Percentiles rank a stretch among this genome's conserved stretches.
Conservation (phyloP, 2,329 filamentous ascomycete genomes). For the Dryadomyces quercus-mongolicae region DNA sequence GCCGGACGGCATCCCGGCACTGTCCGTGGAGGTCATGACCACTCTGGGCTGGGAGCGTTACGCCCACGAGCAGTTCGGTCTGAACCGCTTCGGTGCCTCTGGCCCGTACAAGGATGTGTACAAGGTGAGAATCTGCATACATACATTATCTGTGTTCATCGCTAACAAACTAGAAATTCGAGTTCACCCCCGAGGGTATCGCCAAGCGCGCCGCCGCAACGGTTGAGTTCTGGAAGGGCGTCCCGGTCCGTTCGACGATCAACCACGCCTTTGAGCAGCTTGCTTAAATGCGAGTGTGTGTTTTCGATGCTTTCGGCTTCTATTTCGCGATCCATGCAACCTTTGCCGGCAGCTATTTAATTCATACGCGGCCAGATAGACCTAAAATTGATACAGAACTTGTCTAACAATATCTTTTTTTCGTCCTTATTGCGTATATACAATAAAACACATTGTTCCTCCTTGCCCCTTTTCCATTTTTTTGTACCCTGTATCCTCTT, state of each 20-base stretch:
- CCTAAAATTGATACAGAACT: not conserved
- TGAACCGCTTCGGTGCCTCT: conserved; percentile 97
- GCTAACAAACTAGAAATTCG: conserved; percentile 66
- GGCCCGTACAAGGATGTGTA: conserved; percentile 98
- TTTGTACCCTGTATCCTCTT: not conserved
- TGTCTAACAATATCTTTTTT: not conserved
- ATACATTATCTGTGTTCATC: conserved; percentile 4
- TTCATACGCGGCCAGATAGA: not conserved
- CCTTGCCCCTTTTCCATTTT: not conserved
- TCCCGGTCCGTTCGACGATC: conserved; percentile 78
- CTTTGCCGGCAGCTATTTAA: not conserved
- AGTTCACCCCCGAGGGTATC: conserved; percentile 96
- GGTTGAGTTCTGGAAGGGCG: conserved; percentile 94
- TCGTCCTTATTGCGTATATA: not conserved
- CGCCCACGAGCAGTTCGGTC: conserved; percentile 97
- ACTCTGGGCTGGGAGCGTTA: conserved; percentile 99
- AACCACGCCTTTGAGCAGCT: conserved; percentile 98
- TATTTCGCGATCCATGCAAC: not conserved
- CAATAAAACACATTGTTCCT: not conserved
- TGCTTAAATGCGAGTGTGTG: conserved; percentile 43
- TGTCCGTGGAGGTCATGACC: conserved; percentile 93
- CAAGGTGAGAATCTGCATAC: conserved; percentile 54
- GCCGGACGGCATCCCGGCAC: conserved; percentile 82
- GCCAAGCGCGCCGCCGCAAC: conserved; percentile 88
- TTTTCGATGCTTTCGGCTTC: not conserved